Evolutionary conservation across 192 early-diverging fungal genomes (phyloP), one percentile per base, ranked within the genome.

Genomic region (Coemansia sp.): DNA sequence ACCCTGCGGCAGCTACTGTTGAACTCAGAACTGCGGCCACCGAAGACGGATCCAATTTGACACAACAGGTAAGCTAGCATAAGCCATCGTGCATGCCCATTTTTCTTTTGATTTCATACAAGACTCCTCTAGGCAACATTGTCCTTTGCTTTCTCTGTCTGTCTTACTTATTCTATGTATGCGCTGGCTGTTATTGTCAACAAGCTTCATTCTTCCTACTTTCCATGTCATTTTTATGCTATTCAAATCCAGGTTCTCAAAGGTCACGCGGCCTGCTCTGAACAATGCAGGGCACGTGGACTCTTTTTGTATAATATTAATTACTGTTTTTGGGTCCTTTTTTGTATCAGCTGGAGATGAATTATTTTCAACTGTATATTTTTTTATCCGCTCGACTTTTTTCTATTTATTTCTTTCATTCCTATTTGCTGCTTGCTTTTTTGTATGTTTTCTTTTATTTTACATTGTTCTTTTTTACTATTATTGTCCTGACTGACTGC

Each of bases 1-100:
- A 82, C 57, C 71, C 80, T 19, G 78, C 69, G 42, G 73, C 69
- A 21, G 60, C 51, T 54, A 71, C 36, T 41, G 41, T 48, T 69
- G 41, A 62, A 16, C 43, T 56, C 56, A 41, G 55, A 32, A 32
- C 72, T 40, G 57, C 57, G 16, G 57, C 57, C 12, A 19, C 39
- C 36, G 39, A 59, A 41, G 36, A 16, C 57, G 16, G 16, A 59
- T 59, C 57, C 32, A 59, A 59, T 59, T 54, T 54, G 51, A 59
- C 39, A 41, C 57, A 59, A 40, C 61, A 80, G 77, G 77, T 74
- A 71, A 67, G 76, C 18, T 26, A 3, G 26, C 26, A 26, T 26
- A 26, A 26, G 26, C 26, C 26, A 26, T 26, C 26, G 26, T 26
- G 26, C 26, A 26, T 26, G 26, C 26, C 26, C 5, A 39, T 2